Evolutionary conservation across 1,284 basidiomycete genomes (phyloP), one percentile per base, ranked within the genome.

Genomic region (Austroboletus novae-zelandiae): DNA sequence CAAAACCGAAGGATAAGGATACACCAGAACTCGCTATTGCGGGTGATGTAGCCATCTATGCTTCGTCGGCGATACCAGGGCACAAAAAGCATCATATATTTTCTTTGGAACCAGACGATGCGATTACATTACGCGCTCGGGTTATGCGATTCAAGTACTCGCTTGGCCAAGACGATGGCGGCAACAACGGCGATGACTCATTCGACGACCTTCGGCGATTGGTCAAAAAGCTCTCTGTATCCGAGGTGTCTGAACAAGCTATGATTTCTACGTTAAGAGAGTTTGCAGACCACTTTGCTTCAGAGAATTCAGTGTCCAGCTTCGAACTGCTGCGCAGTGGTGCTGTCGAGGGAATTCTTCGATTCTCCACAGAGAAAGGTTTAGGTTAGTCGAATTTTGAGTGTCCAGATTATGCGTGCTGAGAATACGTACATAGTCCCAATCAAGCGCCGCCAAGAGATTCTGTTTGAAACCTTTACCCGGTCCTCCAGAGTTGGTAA

Each of bases 291-390:
- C 76, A 94, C 40, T 96, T 99, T 66, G 75, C 85, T 1, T 85
- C 85, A n/a, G 79, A 83, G 59, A 81, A 79, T 4, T 89, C 93
- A 10, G 83, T 98, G 11, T 98, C 95, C 1, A 97, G 94, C 69
- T 99, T 98, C 59, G 97, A 99, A 73, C 72, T 99, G 37, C 74
- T 98, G 48, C 90, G 97, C 62, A 96, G 93, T 61, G 96, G 95
- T 3, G 79, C 98, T 1, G 88, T 98, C 1, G 94, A 97, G 57
- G 86, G 86, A 3, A 68, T 99, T 39, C 79, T 98, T 48, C 80
- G 81, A 42, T 94, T 94, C 70, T 83, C 92, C 5, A 90, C 89
- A 4, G 83, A 86, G 53, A 75, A 79, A 62, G 56, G 79, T 59
- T 40, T 36, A 55, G 57, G 65, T 66, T n/a, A 48, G 62, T 57